Percentiles rank a stretch among this genome's conserved stretches.
These are phyloP conservation scores for Ceratobasidium sp. DNA, from an alignment of 1,284 basidiomycete genomes.

Conservation along the genomic window DNA sequence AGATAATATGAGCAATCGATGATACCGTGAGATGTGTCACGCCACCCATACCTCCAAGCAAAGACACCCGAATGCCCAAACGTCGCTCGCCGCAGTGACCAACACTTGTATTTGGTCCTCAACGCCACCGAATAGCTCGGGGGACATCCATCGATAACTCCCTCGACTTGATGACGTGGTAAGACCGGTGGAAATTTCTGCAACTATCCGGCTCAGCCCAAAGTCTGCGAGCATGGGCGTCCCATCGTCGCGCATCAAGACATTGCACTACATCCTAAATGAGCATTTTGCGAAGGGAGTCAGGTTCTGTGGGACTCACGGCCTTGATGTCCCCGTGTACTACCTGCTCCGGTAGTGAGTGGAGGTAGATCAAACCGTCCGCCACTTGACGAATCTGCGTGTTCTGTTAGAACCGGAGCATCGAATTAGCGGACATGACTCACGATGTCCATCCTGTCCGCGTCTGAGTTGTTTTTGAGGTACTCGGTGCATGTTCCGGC, in stretches of 20 bases:
- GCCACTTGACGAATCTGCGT: constrained; percentile 43
- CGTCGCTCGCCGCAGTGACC: constrained; percentile 36
- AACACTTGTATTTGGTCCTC: constrained; percentile 27
- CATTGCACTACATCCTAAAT: constrained; percentile 24
- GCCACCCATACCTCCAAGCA: constrained; percentile 35
- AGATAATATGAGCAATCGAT: neutral
- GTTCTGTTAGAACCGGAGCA: neutral
- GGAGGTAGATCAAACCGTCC: constrained; percentile 45
- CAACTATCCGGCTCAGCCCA: constrained; percentile 43
- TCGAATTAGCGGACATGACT: neutral
- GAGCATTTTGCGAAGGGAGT: neutral
- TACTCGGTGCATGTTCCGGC: constrained; percentile 40
- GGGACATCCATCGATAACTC: constrained; percentile 39
- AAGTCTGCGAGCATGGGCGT: constrained; percentile 44
- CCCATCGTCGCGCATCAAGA: constrained; percentile 39
- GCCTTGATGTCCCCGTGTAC: constrained; percentile 48
- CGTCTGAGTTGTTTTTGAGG: constrained; percentile 8
- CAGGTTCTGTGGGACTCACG: constrained; percentile 17
- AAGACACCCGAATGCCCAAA: constrained; percentile 45
- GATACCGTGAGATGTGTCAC: neutral
- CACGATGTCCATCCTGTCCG: constrained; percentile 32
- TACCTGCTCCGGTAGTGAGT: constrained; percentile 33
- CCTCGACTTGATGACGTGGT: constrained; percentile 42
- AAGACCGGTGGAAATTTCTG: constrained; percentile 35
- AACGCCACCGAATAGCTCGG: constrained; percentile 41